These are phyloP conservation scores for Ampelocalamus luodianensis DNA, from an alignment of 176 grass and related monocot genomes.

Conservation along the genomic window DNA sequence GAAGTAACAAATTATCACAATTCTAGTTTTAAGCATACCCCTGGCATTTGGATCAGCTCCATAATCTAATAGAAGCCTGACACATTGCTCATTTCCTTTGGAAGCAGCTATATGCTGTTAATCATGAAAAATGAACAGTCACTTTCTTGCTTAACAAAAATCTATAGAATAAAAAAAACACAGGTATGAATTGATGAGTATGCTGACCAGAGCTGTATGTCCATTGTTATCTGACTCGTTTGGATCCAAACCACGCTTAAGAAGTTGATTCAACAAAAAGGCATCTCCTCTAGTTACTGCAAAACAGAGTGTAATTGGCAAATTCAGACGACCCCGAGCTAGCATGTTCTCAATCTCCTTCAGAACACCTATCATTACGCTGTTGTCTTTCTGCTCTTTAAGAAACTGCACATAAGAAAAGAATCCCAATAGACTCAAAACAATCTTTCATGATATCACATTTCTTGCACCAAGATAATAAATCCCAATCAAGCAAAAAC, in stretches of 20 bases:
- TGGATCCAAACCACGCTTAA: slow-evolving; percentile 73
- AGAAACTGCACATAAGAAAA: slow-evolving; percentile 59
- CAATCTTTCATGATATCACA: not conserved
- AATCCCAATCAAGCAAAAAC: not conserved
- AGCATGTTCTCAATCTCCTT: slow-evolving; percentile 95
- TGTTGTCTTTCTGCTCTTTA: slow-evolving; percentile 61
- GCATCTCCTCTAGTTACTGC: slow-evolving; percentile 80
- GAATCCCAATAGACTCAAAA: slow-evolving; percentile 10
- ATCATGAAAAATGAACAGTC: slow-evolving; percentile 40
- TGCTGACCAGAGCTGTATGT: slow-evolving; percentile 75
- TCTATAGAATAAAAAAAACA: slow-evolving; percentile 10
- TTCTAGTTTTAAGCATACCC: slow-evolving; percentile 55
- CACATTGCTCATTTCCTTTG: slow-evolving; percentile 75
- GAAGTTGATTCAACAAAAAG: slow-evolving; percentile 77
- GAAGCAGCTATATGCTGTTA: slow-evolving; percentile 92
- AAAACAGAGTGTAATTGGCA: slow-evolving; percentile 85
- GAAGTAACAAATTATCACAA: not conserved
- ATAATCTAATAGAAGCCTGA: slow-evolving; percentile 67
- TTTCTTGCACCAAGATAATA: not conserved
- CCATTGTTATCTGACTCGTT: slow-evolving; percentile 87
- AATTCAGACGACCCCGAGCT: slow-evolving; percentile 70
- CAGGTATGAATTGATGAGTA: not conserved
- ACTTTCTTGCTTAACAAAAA: slow-evolving; percentile 24
- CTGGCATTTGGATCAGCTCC: slow-evolving; percentile 85
- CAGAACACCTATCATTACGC: slow-evolving; percentile 61